A percentile compares a stretch with the other conserved stretches of the same genome.
phyloP scores from a whole-genome alignment of 2,329 filamentous ascomycete species.

The Bimuria novae-zelandiae region DNA sequence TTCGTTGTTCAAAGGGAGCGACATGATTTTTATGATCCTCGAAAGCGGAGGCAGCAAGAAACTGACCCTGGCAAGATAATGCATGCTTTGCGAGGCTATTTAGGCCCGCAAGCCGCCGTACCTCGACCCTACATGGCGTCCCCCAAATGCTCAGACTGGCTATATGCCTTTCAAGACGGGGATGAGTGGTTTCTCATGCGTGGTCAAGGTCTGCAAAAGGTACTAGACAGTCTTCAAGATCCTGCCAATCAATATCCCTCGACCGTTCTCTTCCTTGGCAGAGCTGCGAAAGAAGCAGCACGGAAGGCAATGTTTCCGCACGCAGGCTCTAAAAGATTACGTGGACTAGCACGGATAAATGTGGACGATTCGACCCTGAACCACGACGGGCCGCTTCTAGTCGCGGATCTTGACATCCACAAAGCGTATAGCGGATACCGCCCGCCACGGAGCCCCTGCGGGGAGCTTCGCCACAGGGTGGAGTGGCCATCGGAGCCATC shows the following conservation, averaged over 20 bases:
- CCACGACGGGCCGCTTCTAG: constrained; percentile 13
- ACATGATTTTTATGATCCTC: background rate
- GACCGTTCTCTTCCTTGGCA: constrained; percentile 14
- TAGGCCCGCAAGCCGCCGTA: background rate
- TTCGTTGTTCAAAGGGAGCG: background rate
- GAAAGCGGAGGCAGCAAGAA: constrained; percentile 5
- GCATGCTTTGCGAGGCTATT: background rate
- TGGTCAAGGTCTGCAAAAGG: constrained; percentile 3
- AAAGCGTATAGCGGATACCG: constrained; percentile 7
- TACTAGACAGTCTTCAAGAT: constrained; percentile 6
- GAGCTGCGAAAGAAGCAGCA: constrained; percentile 3
- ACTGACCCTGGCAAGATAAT: constrained; percentile 6
- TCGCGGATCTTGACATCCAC: constrained; percentile 11
- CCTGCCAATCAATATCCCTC: constrained; percentile 12
- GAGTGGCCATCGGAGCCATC: constrained; percentile 1
- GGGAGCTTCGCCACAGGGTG: constrained; percentile 6
- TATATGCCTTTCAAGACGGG: constrained; percentile 12
- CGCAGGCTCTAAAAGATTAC: background rate
- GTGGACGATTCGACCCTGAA: constrained; percentile 1
- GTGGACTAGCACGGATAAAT: constrained; percentile 11
- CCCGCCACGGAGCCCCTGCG: background rate
- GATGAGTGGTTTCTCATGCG: constrained; percentile 14
- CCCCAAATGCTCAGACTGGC: constrained; percentile 9
- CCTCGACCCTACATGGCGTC: constrained; percentile 4
- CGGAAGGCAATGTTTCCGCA: constrained; percentile 5